phyloP scores from a whole-genome alignment of 495 filamentous ascomycete genomes.

The Aspergillus mulundensis region DNA sequence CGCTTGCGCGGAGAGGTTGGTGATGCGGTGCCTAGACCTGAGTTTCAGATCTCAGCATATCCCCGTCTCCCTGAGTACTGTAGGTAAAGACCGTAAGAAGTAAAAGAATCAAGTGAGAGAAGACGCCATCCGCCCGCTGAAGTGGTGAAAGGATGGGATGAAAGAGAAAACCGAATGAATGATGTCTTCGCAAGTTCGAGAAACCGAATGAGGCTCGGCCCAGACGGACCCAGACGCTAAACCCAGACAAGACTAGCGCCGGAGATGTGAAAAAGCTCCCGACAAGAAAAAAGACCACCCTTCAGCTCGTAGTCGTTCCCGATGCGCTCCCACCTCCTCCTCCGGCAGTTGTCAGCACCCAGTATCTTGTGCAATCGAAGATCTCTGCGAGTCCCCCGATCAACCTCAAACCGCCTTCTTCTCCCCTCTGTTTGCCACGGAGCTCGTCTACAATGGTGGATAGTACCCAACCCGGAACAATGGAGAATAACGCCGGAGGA shows the following conservation, averaged over 20 bases:
- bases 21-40: not conserved
- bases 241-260: not conserved
- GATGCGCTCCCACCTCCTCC: slow-evolving; percentile 15
- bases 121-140: not conserved
- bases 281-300: not conserved
- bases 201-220: not conserved
- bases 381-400: not conserved
- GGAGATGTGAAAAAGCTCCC: not conserved
- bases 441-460: not conserved
- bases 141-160: not conserved
- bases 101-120: not conserved
- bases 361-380: slow-evolving; percentile 4
- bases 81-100: not conserved
- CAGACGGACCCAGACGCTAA: not conserved
- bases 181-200: not conserved
- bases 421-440: not conserved
- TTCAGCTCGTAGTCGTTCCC: slow-evolving; percentile 2
- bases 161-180: not conserved
- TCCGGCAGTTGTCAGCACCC: slow-evolving; percentile 10
- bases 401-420: not conserved
- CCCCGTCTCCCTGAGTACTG: not conserved
- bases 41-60: not conserved
- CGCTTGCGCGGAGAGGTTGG: slow-evolving; percentile 1
- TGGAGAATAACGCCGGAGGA: slow-evolving; percentile 42
- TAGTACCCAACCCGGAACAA: slow-evolving; percentile 14